Conservation (phyloP, 2,329 filamentous ascomycete genomes). For the Clarireedia homoeocarpa region DNA sequence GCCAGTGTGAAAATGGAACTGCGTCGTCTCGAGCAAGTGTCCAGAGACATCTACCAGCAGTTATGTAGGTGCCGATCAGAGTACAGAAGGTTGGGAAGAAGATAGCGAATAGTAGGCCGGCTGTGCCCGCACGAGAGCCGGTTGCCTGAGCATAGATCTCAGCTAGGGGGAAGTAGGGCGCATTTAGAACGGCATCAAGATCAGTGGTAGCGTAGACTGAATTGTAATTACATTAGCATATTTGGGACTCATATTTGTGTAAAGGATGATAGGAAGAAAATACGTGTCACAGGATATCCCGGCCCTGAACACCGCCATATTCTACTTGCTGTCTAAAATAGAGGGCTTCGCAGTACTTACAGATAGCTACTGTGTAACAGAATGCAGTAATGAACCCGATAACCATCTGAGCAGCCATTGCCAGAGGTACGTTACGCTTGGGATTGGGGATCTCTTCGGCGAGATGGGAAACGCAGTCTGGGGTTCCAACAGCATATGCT, state of each 20-base stretch:
- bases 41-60: slow-evolving; percentile 55
- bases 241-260: not conserved
- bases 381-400: slow-evolving; percentile 46
- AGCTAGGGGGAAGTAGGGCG: slow-evolving; percentile 52
- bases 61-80: slow-evolving; percentile 50
- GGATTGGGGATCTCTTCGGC: slow-evolving; percentile 55
- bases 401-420: slow-evolving; percentile 41
- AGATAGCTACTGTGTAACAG: slow-evolving; percentile 41
- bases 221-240: not conserved
- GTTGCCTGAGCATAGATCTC: slow-evolving; percentile 58
- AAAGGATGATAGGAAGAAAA: not conserved
- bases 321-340: not conserved
- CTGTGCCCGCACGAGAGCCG: slow-evolving; percentile 40
- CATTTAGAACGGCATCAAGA: slow-evolving; percentile 44
- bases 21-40: slow-evolving; percentile 51
- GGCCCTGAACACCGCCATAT: not conserved
- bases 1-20: slow-evolving; percentile 41
- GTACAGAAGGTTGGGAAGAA: slow-evolving; percentile 45
- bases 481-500: slow-evolving; percentile 58
- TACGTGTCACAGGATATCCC: not conserved
- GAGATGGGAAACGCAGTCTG: slow-evolving; percentile 57
- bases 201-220: slow-evolving; percentile 48
- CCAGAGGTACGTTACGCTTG: slow-evolving; percentile 44
- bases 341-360: not conserved
- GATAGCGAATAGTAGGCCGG: slow-evolving; percentile 45